Conservation (phyloP, 495 filamentous ascomycete genomes). For the Annulohypoxylon nitens region DNA sequence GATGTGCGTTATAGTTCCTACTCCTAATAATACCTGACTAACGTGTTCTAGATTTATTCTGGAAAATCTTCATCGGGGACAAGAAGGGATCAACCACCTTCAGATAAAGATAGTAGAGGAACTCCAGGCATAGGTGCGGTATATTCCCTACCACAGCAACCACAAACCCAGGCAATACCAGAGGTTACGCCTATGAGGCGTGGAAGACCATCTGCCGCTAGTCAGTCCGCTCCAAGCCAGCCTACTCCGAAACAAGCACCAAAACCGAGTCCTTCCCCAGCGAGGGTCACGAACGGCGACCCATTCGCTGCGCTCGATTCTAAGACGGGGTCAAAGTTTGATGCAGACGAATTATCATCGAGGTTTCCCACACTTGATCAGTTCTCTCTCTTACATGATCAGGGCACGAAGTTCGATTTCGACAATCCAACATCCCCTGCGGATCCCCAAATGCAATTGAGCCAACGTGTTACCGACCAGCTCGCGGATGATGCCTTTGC, state of each 20-base stretch:
- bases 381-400: slow-evolving; percentile 89
- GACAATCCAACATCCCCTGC: slow-evolving; percentile 64
- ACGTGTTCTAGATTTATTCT: slow-evolving; percentile 79
- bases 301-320: slow-evolving; percentile 91
- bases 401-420: slow-evolving; percentile 90
- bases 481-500: slow-evolving; percentile 92
- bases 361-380: slow-evolving; percentile 94
- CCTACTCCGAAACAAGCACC: slow-evolving; percentile 54
- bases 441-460: slow-evolving; percentile 71
- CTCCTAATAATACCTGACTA: slow-evolving; percentile 16
- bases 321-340: slow-evolving; percentile 62
- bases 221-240: slow-evolving; percentile 55
- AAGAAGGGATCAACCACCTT: slow-evolving; percentile 36
- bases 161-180: slow-evolving; percentile 79
- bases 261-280: slow-evolving; percentile 82
- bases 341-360: slow-evolving; percentile 81
- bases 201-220: slow-evolving; percentile 77
- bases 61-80: slow-evolving; percentile 64
- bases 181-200: slow-evolving; percentile 96
- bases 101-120: slow-evolving; percentile 52
- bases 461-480: slow-evolving; percentile 80
- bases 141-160: slow-evolving; percentile 73
- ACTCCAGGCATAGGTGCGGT: slow-evolving; percentile 77
- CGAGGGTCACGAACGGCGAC: slow-evolving; percentile 77
- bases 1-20: slow-evolving; percentile 73